Percentiles rank a stretch among this genome's conserved stretches.
Evolutionary conservation across 805 yeast species (phyloP).

Genomic region (Spathaspora gorwiae): DNA sequence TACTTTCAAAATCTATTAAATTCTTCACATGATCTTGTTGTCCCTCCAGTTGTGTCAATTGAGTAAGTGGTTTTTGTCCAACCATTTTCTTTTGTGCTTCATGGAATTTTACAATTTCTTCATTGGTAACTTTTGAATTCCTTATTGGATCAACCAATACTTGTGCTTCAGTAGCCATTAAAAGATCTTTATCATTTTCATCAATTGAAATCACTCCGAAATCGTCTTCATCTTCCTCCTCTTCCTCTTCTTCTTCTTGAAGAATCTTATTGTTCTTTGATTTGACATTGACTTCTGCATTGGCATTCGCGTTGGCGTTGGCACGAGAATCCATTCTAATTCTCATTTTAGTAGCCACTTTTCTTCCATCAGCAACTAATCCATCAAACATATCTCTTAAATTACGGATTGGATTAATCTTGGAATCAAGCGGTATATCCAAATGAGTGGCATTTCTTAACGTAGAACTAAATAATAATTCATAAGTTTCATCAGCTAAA

Average conservation of each 20-base stretch:
- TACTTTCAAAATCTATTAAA: constrained; percentile 43
- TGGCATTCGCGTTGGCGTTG: constrained; percentile 12
- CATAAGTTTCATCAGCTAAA: constrained; percentile 90
- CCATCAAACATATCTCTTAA: constrained; percentile 88
- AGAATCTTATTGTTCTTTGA: not conserved
- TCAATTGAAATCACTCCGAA: constrained; percentile 36
- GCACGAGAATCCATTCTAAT: constrained; percentile 79
- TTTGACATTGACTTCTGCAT: constrained; percentile 13
- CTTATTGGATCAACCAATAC: constrained; percentile 20
- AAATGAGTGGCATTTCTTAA: constrained; percentile 66
- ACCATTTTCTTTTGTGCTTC: constrained; percentile 10
- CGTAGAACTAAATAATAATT: constrained; percentile 70
- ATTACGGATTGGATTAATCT: constrained; percentile 46
- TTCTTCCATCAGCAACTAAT: constrained; percentile 83
- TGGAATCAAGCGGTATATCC: constrained; percentile 46
- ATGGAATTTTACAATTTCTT: constrained; percentile 17
- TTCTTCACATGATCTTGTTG: constrained; percentile 12
- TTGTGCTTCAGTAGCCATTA: constrained; percentile 48
- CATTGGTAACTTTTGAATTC: constrained; percentile 11
- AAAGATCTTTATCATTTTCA: constrained; percentile 42
- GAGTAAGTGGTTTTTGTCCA: not conserved
- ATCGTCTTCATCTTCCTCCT: constrained; percentile 48
- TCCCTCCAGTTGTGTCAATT: not conserved
- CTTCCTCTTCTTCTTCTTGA: constrained; percentile 26
- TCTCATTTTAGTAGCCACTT: constrained; percentile 86